Evolutionary conservation across 2,329 filamentous ascomycete species (phyloP), one percentile per base, ranked within the genome.

Genomic region (Ambrosiella beaveri): DNA sequence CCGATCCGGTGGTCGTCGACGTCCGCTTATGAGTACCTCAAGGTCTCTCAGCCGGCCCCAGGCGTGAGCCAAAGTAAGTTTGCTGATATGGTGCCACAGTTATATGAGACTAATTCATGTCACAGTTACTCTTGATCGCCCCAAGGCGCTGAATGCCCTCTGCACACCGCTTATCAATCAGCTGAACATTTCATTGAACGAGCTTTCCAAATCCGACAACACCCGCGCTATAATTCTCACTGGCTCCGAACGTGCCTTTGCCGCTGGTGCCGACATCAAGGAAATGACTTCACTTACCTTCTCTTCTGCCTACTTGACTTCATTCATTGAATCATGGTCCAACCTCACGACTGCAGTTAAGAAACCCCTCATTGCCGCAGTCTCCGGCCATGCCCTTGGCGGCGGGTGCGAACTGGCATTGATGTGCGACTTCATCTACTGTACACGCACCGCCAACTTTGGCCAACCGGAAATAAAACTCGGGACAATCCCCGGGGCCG

Each of bases 401-500:
- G 93, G 93, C 57, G 93, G 93, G 52, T 98, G 93, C 69, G 93
- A 98, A 74, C 79, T 98, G 12, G 90, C 93, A 54, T 86, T 98
- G 77, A 98, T 97, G 93, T 88, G 86, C 67, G 93, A 98, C 69
- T 84, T 97, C 64, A 73, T 98, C 61, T 97, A 97, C 76, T 93
- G 87, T 73, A 90, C 86, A 1, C 77, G 84, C 55, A 80, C 72
- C 13, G 91, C 93, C 63, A 94, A 88, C 65, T 96, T 98, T 68
- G 93, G 93, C 11, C 93, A 97, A 73, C 93, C 93, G 0, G 93
- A 98, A 75, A 88, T 98, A 74, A 96, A 94, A 73, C 77, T 98
- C 2, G 93, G 93, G 35, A 86, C 86, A 1, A 88, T 97, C 58
- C 93, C 93, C 0, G 93, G 93, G 2, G 93, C 87, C 0, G 93